phyloP scores from a whole-genome alignment of 495 filamentous ascomycete genomes.

The Aspergillus coremiiformis region DNA sequence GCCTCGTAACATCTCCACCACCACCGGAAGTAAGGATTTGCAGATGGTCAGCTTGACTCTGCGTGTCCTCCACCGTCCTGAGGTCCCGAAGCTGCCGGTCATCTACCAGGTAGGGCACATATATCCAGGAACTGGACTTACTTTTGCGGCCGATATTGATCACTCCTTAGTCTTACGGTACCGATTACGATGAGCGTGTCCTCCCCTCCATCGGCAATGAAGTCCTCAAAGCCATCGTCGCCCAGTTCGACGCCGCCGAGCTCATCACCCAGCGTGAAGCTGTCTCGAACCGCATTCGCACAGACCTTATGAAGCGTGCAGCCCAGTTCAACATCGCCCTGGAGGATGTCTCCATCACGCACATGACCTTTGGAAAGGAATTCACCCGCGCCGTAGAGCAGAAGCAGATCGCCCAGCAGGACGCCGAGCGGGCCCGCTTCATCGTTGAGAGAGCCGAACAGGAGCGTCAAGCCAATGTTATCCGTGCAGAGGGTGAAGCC shows the following conservation, averaged over 20 bases:
- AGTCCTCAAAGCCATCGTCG: constrained; percentile 98
- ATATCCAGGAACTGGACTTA: background rate
- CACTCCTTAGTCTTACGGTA: constrained; percentile 60
- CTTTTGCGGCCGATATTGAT: background rate
- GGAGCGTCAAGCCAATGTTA: constrained; percentile 97
- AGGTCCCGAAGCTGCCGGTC: constrained; percentile 84
- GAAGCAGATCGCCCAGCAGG: constrained; percentile 99
- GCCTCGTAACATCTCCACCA: constrained; percentile 95
- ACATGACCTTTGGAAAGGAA: constrained; percentile 99
- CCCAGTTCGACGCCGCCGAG: constrained; percentile 98
- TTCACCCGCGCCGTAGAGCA: constrained; percentile 98
- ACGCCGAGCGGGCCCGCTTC: constrained; percentile 93
- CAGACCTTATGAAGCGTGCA: constrained; percentile 92
- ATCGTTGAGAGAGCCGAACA: constrained; percentile 99
- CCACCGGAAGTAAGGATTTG: constrained; percentile 95
- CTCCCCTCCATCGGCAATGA: constrained; percentile 99
- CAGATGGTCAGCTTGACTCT: constrained; percentile 99
- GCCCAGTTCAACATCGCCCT: constrained; percentile 98
- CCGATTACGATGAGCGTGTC: constrained; percentile 98
- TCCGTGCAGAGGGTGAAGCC: constrained; percentile 93
- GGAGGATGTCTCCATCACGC: constrained; percentile 98
- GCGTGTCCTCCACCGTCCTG: constrained; percentile 88
- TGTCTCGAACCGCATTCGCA: constrained; percentile 89
- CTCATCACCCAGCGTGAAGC: constrained; percentile 98
- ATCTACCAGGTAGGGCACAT: constrained; percentile 82